Evolutionary conservation across 768 basidiomycete species (phyloP).

Genomic region (Pleurotus djamor): DNA sequence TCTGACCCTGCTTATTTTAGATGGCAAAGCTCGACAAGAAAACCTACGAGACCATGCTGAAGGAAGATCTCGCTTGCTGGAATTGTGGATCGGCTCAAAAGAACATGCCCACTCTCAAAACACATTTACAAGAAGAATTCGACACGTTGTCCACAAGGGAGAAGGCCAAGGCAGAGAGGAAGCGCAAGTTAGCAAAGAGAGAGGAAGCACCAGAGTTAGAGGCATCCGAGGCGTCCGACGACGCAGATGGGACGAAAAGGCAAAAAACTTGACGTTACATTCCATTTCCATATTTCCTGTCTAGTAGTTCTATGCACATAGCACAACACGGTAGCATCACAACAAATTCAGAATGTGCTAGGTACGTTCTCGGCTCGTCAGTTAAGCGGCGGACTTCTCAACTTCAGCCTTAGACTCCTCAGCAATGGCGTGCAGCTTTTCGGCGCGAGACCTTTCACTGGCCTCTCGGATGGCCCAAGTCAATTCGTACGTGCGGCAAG

Average conservation of each 20-base stretch:
- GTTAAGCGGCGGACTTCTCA: background rate
- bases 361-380: too few species aligned
- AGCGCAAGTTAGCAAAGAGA: conserved; percentile 35
- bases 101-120: conserved; percentile 74
- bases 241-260: background rate
- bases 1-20: conserved; percentile 28
- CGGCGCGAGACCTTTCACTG: conserved; percentile 61
- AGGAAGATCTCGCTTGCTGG: conserved; percentile 68
- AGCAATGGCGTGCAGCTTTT: conserved; percentile 35
- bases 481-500: conserved; percentile 84
- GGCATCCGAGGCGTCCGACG: background rate
- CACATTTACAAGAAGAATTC: conserved; percentile 77
- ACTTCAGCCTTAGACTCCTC: background rate
- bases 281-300: too few species aligned
- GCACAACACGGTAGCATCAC: background rate
- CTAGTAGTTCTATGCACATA: background rate
- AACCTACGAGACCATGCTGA: conserved; percentile 65
- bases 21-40: conserved; percentile 48
- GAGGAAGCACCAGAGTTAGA: background rate
- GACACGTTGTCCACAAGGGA: conserved; percentile 41
- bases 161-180: conserved; percentile 36
- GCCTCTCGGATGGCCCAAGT: conserved; percentile 92
- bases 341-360: background rate
- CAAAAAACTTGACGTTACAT: background rate
- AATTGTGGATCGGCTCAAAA: conserved; percentile 59